Evolutionary conservation across 2,329 filamentous ascomycete genomes (phyloP).

Genomic region (Penicillium sp.): DNA sequence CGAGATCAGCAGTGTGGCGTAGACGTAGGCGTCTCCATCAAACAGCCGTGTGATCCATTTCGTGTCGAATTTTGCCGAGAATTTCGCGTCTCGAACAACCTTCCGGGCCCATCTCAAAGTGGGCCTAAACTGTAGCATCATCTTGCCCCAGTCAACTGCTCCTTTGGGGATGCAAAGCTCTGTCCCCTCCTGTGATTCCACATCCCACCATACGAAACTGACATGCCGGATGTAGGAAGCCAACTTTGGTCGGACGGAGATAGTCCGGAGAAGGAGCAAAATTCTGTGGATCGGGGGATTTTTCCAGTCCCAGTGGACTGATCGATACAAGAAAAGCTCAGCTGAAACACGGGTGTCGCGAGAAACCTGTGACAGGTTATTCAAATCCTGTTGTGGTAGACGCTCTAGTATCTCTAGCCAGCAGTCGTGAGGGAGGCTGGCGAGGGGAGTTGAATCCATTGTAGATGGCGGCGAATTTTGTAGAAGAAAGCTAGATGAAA

Average conservation of each 20-base stretch:
- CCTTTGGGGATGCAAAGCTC: not conserved
- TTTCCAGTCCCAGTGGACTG: slow-evolving; percentile 1
- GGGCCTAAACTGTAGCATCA: not conserved
- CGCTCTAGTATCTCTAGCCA: not conserved
- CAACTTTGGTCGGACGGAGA: not conserved
- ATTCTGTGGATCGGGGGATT: not conserved
- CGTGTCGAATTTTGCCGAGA: not conserved
- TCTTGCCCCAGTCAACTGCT: not conserved
- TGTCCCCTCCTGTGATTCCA: no score
- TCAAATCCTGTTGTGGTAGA: not conserved
- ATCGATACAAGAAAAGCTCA: not conserved
- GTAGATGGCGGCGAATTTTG: not conserved
- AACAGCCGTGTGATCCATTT: not conserved
- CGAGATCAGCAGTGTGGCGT: not conserved
- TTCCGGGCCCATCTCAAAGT: not conserved
- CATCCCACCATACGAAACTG: slow-evolving; percentile 2
- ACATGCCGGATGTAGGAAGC: not conserved
- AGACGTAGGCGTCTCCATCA: not conserved
- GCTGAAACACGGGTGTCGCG: not conserved
- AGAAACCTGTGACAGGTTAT: not conserved
- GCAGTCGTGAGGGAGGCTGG: not conserved
- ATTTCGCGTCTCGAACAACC: not conserved
- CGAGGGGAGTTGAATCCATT: not conserved
- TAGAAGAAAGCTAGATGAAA: not conserved
- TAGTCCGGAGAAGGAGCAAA: not conserved